Evolutionary conservation across 2,329 filamentous ascomycete species (phyloP), one percentile per base, ranked within the genome.

Genomic region (Capronia epimyces): DNA sequence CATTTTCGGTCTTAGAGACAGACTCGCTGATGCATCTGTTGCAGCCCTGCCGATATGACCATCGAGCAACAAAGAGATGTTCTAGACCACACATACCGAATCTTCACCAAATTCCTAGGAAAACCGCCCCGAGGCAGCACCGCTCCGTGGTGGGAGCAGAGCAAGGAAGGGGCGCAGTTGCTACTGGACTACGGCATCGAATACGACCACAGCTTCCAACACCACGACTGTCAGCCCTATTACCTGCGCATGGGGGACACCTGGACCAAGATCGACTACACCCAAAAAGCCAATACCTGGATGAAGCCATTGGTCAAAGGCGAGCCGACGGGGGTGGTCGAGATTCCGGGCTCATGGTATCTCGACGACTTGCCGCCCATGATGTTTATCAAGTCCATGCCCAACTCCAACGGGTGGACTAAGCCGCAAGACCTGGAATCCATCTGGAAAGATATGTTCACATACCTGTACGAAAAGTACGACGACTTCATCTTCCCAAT

Each of bases 401-500:
- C 54, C 65, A 48, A 62, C 62, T 13, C 71, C 69, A 0, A 67
- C 64, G 0, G 53, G 71, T 16, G 68, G 70, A 70, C 71, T 69
- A 56, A 64, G 71, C 36, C 69, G 71, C 54, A 25, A 43, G 29
- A 32, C 13, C 59, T 53, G 71, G 46, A 65, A 68, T 21, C 70
- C 70, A 7, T 69, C 72, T 56, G 53, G 50, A 74, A 88, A 66
- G 78, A 81, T 55, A 73, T 77, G 46, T 80, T 82, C 53, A 73
- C 78, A 58, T 83, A 87, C 67, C 87, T 85, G 61, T 88, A 88
- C 64, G 73, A 83, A 22, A 83, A 88, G 65, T 84, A 87, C 56
- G 83, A 89, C 59, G 82, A 86, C 58, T 88, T 88, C 56, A 78
- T 87, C 48, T 88, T 88, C 60, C 84, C 86, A 0, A 84, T 89